Conservation (phyloP, 495 filamentous ascomycete genomes). For the Clohesyomyces aquaticus region DNA sequence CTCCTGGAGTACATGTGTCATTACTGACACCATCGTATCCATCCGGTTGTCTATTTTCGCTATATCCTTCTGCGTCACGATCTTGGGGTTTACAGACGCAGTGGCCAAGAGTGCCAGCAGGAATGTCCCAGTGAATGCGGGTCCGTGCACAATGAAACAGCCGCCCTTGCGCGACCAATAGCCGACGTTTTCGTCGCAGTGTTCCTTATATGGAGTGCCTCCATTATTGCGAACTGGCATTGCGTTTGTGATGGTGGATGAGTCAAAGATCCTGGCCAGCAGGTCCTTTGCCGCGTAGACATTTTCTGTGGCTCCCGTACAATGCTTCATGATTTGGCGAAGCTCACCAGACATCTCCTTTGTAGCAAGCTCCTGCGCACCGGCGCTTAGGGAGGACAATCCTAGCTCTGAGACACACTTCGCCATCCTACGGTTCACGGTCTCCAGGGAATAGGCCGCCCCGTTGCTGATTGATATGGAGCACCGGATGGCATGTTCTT, state of each 20-base stretch:
- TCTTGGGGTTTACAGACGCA: background rate
- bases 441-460: background rate
- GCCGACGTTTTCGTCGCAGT: background rate
- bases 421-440: constrained; percentile 5
- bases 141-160: background rate
- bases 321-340: constrained; percentile 11
- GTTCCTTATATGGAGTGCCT: background rate
- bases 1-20: background rate
- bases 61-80: background rate
- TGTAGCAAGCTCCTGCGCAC: background rate
- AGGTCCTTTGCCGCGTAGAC: constrained; percentile 11
- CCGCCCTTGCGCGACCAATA: background rate
- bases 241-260: background rate
- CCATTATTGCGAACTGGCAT: background rate
- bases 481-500: background rate
- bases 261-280: background rate
- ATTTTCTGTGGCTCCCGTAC: background rate
- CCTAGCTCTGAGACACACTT: constrained; percentile 1
- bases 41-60: background rate
- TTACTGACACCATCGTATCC: background rate
- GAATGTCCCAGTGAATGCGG: background rate
- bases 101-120: background rate
- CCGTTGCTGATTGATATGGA: constrained; percentile 6
- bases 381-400: background rate
- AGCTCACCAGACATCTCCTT: constrained; percentile 4